Conservation (phyloP, 306 rosid genomes). For the Cicer bijugum region DNA sequence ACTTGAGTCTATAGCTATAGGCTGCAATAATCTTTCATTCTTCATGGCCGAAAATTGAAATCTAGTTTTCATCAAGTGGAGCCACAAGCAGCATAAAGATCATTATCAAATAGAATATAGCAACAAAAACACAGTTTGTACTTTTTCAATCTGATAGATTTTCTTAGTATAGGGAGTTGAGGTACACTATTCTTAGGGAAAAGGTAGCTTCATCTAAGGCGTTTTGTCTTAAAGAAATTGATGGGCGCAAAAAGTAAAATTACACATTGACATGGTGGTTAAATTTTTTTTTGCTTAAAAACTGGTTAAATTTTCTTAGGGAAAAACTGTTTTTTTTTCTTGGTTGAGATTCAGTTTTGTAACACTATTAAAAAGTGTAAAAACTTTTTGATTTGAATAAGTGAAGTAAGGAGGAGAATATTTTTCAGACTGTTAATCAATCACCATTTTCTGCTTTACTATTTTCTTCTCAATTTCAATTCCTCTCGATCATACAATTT, state of each 20-base stretch:
- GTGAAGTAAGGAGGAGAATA: too few relatives aligned
- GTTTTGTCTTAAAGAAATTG: slow-evolving; percentile 22
- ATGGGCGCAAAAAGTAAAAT: slow-evolving; percentile 27
- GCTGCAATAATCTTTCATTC: slow-evolving; percentile 10
- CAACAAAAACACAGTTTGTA: slow-evolving; percentile 22
- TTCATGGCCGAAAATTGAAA: slow-evolving; percentile 6
- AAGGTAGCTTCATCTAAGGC: slow-evolving; percentile 18
- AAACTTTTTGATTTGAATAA: too few relatives aligned
- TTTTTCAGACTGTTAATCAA: too few relatives aligned
- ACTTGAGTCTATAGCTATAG: slow-evolving; percentile 28
- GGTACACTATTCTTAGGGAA: not conserved
- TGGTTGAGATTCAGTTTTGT: too few relatives aligned
- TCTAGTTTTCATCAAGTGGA: slow-evolving; percentile 29
- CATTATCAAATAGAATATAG: slow-evolving; percentile 27
- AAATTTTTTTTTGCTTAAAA: not conserved
- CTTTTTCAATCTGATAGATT: slow-evolving; percentile 15
- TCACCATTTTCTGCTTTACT: too few relatives aligned
- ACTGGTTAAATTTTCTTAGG: not conserved
- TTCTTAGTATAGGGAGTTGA: not conserved
- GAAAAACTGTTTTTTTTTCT: not conserved
- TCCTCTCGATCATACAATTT: too few relatives aligned
- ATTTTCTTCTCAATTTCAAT: too few relatives aligned
- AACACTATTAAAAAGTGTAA: too few relatives aligned
- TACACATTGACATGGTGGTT: slow-evolving; percentile 2
- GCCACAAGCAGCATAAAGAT: slow-evolving; percentile 16